phyloP scores from a whole-genome alignment of 768 basidiomycete genomes.

The Fomitopsis serialis region DNA sequence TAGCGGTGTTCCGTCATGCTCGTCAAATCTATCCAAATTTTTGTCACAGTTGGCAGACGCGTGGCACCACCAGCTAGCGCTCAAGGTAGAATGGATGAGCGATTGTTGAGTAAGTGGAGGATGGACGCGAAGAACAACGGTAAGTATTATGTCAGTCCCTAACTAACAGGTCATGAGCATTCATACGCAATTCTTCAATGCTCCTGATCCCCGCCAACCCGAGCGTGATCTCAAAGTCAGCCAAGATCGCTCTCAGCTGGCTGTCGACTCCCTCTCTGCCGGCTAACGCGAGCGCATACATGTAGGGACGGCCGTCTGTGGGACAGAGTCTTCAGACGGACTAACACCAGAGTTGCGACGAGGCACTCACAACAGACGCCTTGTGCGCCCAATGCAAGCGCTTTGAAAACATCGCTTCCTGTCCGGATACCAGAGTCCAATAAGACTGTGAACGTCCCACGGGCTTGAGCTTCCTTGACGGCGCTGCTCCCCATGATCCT shows the following conservation, averaged over 20 bases:
- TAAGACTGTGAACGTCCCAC: slow-evolving; percentile 61
- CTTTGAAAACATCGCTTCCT: slow-evolving; percentile 80
- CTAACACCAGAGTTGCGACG: neutral
- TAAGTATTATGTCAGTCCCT: neutral
- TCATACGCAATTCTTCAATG: slow-evolving; percentile 56
- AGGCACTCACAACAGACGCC: slow-evolving; percentile 59
- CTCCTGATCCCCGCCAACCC: slow-evolving; percentile 55
- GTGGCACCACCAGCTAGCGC: too few species aligned
- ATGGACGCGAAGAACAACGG: too few species aligned
- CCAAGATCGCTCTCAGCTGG: slow-evolving; percentile 59
- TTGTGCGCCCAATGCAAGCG: slow-evolving; percentile 81
- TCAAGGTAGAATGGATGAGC: too few species aligned
- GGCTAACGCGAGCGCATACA: slow-evolving; percentile 66
- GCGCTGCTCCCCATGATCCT: slow-evolving; percentile 58
- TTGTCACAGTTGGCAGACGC: too few species aligned
- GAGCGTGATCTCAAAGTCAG: slow-evolving; percentile 63
- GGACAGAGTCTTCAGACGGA: neutral
- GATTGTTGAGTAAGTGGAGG: too few species aligned
- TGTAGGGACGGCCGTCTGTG: slow-evolving; percentile 64
- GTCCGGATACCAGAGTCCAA: slow-evolving; percentile 82
- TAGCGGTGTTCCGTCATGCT: too few species aligned
- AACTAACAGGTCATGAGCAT: slow-evolving; percentile 18
- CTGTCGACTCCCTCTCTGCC: slow-evolving; percentile 75
- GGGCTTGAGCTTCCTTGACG: slow-evolving; percentile 48
- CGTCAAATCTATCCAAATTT: too few species aligned